Evolutionary conservation across 768 basidiomycete genomes (phyloP).

Genomic region (Tulasnella sp.): DNA sequence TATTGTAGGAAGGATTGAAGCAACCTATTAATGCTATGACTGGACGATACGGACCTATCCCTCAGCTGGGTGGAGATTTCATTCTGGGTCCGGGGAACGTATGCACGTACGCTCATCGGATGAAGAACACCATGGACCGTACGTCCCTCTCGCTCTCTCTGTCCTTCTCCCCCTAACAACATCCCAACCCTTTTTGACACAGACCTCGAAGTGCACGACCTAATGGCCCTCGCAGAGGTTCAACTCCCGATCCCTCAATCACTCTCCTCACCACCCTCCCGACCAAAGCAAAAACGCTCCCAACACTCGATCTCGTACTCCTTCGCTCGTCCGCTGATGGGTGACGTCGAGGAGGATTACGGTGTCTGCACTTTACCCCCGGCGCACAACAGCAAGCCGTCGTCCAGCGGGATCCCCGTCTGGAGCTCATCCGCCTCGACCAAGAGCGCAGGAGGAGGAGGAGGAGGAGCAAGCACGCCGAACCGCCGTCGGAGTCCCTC

Average conservation of each 20-base stretch:
- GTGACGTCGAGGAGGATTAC: no score
- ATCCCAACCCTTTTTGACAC: not conserved
- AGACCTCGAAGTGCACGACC: not conserved
- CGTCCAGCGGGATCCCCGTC: no score
- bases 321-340: no score
- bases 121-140: constrained; percentile 17
- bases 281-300: no score
- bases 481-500: no score
- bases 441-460: no score
- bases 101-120: constrained; percentile 16
- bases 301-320: no score
- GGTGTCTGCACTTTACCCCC: no score
- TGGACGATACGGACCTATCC: not conserved
- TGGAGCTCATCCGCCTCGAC: no score
- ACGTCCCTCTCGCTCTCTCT: not conserved
- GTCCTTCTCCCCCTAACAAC: not conserved
- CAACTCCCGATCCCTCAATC: not conserved
- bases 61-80: constrained; percentile 15
- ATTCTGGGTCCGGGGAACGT: constrained; percentile 17
- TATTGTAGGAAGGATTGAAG: constrained; percentile 4
- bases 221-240: not conserved
- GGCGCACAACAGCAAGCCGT: no score
- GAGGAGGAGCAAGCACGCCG: no score
- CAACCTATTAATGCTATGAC: constrained; percentile 6
- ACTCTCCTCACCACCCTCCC: no score